These are phyloP conservation scores for Phytopythium sindhum DNA, from an alignment of 352 stramenopile species.

Conservation along the genomic window DNA sequence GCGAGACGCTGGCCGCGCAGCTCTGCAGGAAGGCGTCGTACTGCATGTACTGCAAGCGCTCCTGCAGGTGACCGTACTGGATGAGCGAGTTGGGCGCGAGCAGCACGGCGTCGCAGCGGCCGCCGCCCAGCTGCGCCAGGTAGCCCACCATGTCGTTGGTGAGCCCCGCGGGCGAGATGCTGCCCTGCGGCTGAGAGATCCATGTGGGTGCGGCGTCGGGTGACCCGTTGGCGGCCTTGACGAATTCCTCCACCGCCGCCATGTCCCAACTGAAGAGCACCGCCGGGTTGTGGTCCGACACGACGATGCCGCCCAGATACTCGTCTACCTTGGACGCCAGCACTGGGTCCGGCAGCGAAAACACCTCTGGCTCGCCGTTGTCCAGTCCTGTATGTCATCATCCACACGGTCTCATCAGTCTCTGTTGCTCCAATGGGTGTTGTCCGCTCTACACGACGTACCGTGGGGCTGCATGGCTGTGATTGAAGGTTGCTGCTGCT, in stretches of 20 bases:
- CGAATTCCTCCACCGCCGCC: slow-evolving; percentile 33
- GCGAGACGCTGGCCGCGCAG: slow-evolving; percentile 30
- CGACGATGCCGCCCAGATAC: slow-evolving; percentile 26
- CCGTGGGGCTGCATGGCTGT: slow-evolving; percentile 31
- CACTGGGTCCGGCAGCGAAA: slow-evolving; percentile 19
- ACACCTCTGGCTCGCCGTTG: slow-evolving; percentile 16
- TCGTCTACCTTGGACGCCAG: slow-evolving; percentile 29
- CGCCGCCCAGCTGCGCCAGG: slow-evolving; percentile 34
- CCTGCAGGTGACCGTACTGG: slow-evolving; percentile 40
- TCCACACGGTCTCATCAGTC: background rate
- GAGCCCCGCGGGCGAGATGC: slow-evolving; percentile 28
- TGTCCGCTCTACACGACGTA: slow-evolving; percentile 6
- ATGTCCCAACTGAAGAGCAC: slow-evolving; percentile 37
- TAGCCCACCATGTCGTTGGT: slow-evolving; percentile 34
- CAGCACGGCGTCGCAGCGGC: slow-evolving; percentile 30
- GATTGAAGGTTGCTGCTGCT: background rate
- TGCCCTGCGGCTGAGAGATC: slow-evolving; percentile 33
- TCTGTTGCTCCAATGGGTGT: background rate
- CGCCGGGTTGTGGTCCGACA: slow-evolving; percentile 37
- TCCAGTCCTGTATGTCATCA: background rate
- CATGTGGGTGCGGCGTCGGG: slow-evolving; percentile 24
- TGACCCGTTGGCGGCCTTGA: slow-evolving; percentile 27
- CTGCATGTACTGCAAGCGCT: slow-evolving; percentile 43
- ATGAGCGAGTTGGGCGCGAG: slow-evolving; percentile 43
- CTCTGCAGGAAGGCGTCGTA: slow-evolving; percentile 43